Evolutionary conservation across 2,329 filamentous ascomycete species (phyloP).

Genomic region (Metarhizium album): DNA sequence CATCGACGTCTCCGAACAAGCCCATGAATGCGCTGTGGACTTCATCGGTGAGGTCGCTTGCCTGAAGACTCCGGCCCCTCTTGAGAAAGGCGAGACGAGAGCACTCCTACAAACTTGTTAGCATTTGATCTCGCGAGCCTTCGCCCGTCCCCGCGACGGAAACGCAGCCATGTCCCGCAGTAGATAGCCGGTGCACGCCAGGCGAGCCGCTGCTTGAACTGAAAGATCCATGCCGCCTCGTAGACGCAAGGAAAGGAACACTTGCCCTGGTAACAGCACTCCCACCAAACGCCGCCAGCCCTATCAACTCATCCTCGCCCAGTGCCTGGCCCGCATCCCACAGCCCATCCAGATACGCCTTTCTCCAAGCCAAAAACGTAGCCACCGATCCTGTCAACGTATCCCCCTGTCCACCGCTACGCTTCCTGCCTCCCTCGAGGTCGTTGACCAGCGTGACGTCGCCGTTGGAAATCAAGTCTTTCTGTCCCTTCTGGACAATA

Average conservation of each 20-base stretch:
- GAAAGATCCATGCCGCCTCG: not conserved
- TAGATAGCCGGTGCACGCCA: not conserved
- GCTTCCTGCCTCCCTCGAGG: conserved; percentile 71
- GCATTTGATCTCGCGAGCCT: not conserved
- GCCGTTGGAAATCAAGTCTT: conserved; percentile 78
- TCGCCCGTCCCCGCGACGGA: not conserved
- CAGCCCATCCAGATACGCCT: conserved; percentile 71
- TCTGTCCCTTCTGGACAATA: conserved; percentile 77
- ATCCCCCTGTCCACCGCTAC: conserved; percentile 90
- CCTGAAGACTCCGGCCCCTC: conserved; percentile 80
- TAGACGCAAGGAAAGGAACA: conserved; percentile 6
- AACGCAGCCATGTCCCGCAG: not conserved
- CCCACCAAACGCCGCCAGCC: conserved; percentile 76
- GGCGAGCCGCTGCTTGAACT: not conserved
- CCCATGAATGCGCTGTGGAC: conserved; percentile 73
- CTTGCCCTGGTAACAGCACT: conserved; percentile 73
- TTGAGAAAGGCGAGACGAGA: conserved; percentile 79
- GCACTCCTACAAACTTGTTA: conserved; percentile 46
- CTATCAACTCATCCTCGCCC: conserved; percentile 49
- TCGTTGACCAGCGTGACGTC: conserved; percentile 65
- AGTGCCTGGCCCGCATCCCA: conserved; percentile 52
- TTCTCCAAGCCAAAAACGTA: conserved; percentile 80
- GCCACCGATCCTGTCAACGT: conserved; percentile 84
- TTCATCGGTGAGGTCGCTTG: conserved; percentile 84
- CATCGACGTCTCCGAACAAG: conserved; percentile 63